Conservation (phyloP, 2,329 filamentous ascomycete genomes). For the Microcyclospora tardicrescens region DNA sequence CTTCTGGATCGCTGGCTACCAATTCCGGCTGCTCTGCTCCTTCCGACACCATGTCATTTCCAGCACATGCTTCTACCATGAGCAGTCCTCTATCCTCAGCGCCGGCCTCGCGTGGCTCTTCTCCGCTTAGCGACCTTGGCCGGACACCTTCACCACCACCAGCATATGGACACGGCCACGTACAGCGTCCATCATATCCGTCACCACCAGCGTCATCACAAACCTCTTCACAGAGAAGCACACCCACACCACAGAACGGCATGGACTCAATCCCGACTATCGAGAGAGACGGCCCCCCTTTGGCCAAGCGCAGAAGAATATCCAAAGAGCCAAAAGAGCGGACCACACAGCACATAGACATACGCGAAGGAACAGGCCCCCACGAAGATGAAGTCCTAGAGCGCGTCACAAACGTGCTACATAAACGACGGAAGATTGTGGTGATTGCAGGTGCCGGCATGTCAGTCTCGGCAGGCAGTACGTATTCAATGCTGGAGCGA, state of each 20-base stretch:
- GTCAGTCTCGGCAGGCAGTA: constrained; percentile 86
- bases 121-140: constrained; percentile 7
- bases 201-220: constrained; percentile 31
- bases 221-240: constrained; percentile 30
- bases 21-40: too few species aligned
- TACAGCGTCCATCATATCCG: constrained; percentile 22
- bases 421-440: constrained; percentile 90
- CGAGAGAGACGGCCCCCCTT: constrained; percentile 52
- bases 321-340: constrained; percentile 49
- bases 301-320: constrained; percentile 63
- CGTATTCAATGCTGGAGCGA: constrained; percentile 27
- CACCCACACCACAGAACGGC: constrained; percentile 27
- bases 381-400: constrained; percentile 52
- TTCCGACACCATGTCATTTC: too few species aligned
- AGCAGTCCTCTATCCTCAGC: constrained; percentile 8
- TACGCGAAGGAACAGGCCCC: constrained; percentile 42
- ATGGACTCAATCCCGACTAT: constrained; percentile 30
- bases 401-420: constrained; percentile 58
- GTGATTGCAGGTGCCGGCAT: constrained; percentile 94
- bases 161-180: constrained; percentile 1
- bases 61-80: too few species aligned
- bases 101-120: constrained; percentile 15
- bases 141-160: constrained; percentile 9
- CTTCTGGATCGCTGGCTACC: too few species aligned
- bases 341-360: constrained; percentile 69